Percentiles rank a stretch among this genome's conserved stretches.
These are phyloP conservation scores for Cytospora paraplurivora DNA, from an alignment of 2,329 filamentous ascomycete genomes.

Conservation along the genomic window DNA sequence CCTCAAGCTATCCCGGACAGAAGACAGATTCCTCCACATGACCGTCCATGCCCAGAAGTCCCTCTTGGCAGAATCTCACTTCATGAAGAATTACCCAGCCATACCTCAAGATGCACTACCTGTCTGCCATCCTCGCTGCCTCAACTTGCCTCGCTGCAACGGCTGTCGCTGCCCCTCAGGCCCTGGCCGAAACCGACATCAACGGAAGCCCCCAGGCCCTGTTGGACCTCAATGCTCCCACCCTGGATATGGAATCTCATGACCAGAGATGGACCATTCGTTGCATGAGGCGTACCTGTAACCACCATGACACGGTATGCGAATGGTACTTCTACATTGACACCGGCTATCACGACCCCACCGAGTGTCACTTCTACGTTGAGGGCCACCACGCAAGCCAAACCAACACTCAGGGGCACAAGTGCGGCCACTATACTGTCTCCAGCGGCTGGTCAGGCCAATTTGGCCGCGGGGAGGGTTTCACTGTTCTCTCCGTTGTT, in stretches of 20 bases:
- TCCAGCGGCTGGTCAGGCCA: conserved; percentile 57
- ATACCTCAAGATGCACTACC: background rate
- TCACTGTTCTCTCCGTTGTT: conserved; percentile 56
- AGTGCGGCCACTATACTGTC: conserved; percentile 53
- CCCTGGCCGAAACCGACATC: background rate
- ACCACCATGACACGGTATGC: conserved; percentile 43
- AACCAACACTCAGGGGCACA: conserved; percentile 39
- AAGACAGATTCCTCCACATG: background rate
- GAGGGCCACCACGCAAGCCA: conserved; percentile 39
- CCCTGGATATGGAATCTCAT: background rate
- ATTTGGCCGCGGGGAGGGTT: conserved; percentile 53
- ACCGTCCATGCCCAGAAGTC: background rate
- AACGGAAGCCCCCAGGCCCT: background rate
- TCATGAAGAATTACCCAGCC: background rate
- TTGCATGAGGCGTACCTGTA: conserved; percentile 43
- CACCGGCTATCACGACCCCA: conserved; percentile 35
- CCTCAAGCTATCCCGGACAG: background rate
- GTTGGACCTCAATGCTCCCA: background rate
- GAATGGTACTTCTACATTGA: conserved; percentile 45
- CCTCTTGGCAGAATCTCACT: background rate
- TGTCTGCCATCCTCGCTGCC: background rate
- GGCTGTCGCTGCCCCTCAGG: background rate
- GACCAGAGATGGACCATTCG: conserved; percentile 43
- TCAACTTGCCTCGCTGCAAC: background rate
- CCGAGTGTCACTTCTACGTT: conserved; percentile 40